A percentile compares a stretch with the other conserved stretches of the same genome.
Evolutionary conservation across 1,284 basidiomycete species (phyloP).

Genomic region (Trichosporon coremiiforme): DNA sequence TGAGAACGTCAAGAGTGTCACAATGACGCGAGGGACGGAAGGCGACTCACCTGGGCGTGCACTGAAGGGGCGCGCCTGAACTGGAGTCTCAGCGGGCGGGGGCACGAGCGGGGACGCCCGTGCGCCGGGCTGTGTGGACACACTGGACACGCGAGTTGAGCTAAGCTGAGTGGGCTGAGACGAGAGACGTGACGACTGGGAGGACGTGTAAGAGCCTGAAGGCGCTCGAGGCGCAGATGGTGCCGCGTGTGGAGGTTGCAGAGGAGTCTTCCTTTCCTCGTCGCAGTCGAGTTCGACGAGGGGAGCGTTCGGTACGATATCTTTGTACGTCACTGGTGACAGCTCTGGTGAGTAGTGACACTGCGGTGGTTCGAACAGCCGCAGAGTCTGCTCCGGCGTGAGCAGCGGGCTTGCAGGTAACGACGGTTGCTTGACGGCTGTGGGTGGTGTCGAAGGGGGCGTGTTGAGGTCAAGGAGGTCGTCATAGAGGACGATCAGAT

Average conservation of each 20-base stretch:
- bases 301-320: not conserved
- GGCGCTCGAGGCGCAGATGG: not conserved
- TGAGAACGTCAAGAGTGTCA: not conserved
- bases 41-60: not conserved
- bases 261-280: not conserved
- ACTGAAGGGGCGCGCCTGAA: not conserved
- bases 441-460: not conserved
- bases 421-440: not conserved
- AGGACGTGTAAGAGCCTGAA: not conserved
- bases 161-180: not conserved
- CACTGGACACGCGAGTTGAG: not conserved
- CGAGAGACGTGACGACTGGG: not conserved
- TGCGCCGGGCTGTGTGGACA: not conserved
- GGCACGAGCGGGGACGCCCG: not conserved
- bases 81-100: not conserved
- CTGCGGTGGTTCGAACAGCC: conserved; percentile 1
- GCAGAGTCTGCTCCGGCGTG: not conserved
- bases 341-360: not conserved
- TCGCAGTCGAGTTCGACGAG: not conserved
- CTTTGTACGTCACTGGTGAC: not conserved
- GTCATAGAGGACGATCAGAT: conserved; percentile 7
- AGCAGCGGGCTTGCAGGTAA: not conserved
- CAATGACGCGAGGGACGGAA: not conserved
- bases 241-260: not conserved
- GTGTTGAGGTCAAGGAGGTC: conserved; percentile 8